Conservation (phyloP, 169 alveolate species). For the Cyclospora cayetanensis region DNA sequence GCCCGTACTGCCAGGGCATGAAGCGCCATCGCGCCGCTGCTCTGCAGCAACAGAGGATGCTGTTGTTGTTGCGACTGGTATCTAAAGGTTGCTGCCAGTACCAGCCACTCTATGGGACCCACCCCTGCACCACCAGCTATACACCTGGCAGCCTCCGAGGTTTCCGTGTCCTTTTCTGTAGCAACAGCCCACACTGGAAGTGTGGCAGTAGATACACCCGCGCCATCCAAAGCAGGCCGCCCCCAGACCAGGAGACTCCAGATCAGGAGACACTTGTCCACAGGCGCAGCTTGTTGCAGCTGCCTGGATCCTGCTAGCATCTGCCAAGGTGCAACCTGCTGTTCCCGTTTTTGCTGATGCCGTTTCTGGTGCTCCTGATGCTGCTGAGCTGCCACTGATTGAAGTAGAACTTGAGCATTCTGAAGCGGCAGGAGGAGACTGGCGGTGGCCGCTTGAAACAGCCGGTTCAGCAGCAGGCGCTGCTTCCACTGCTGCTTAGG, state of each 20-base stretch:
- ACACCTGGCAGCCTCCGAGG: not conserved
- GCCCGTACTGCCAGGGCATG: not conserved
- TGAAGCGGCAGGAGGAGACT: constrained; percentile 5
- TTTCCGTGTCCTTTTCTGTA: no score
- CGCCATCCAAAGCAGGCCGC: not conserved
- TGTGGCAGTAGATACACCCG: constrained; percentile 2
- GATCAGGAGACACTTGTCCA: constrained; percentile 15
- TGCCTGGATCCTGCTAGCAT: not conserved
- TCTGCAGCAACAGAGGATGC: constrained; percentile 42
- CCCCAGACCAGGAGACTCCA: constrained; percentile 15
- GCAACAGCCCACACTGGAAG: not conserved
- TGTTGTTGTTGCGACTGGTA: not conserved
- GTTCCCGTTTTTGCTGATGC: not conserved
- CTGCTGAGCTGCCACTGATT: no score
- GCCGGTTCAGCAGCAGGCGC: not conserved
- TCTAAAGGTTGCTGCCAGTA: not conserved
- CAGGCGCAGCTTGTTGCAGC: constrained; percentile 30
- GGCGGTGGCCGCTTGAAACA: not conserved
- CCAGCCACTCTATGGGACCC: constrained; percentile 6
- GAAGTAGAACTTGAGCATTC: not conserved
- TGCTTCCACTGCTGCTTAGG: not conserved
- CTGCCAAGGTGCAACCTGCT: not conserved
- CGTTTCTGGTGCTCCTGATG: not conserved
- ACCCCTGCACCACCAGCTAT: no score
- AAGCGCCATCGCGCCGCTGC: constrained; percentile 42